Evolutionary conservation across 768 basidiomycete genomes (phyloP).

Genomic region (Butyriboletus loyo): DNA sequence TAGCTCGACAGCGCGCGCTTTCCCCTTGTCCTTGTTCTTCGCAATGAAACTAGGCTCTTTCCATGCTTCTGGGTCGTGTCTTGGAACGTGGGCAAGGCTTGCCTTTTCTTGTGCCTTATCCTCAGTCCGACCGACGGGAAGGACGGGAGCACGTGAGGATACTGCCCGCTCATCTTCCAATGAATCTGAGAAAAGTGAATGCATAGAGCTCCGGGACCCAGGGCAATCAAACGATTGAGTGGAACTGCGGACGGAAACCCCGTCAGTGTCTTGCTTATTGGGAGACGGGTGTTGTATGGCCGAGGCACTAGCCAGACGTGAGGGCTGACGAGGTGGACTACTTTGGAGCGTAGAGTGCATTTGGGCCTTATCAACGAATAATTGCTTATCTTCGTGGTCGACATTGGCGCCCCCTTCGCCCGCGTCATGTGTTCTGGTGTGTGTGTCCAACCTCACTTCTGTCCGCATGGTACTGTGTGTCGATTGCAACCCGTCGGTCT

Average conservation of each 20-base stretch:
- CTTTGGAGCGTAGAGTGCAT: background rate
- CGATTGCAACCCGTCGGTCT: constrained; percentile 9
- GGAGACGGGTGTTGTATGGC: background rate
- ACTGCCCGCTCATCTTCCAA: background rate
- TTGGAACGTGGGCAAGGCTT: background rate
- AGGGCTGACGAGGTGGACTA: background rate
- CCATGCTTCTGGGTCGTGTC: constrained; percentile 31
- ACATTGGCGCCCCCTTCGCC: background rate
- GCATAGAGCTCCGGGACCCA: constrained; percentile 12
- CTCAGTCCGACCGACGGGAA: background rate
- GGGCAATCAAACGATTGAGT: background rate
- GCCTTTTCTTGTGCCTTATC: background rate
- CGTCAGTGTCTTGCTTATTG: background rate
- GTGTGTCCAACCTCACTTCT: background rate
- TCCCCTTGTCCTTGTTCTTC: constrained; percentile 20
- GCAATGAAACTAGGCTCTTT: constrained; percentile 32
- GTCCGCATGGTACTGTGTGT: background rate
- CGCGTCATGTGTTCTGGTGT: background rate
- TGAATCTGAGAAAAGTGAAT: constrained; percentile 28
- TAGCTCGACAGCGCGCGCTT: constrained; percentile 6
- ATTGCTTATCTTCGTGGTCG: background rate
- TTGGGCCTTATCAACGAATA: constrained; percentile 7
- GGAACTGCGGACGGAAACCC: background rate
- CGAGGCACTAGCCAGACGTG: background rate
- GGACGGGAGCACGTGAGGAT: background rate